Percentiles rank a stretch among this genome's conserved stretches.
phyloP scores from a whole-genome alignment of 129 eudicot genomes.

The Saussurea involucrata region DNA sequence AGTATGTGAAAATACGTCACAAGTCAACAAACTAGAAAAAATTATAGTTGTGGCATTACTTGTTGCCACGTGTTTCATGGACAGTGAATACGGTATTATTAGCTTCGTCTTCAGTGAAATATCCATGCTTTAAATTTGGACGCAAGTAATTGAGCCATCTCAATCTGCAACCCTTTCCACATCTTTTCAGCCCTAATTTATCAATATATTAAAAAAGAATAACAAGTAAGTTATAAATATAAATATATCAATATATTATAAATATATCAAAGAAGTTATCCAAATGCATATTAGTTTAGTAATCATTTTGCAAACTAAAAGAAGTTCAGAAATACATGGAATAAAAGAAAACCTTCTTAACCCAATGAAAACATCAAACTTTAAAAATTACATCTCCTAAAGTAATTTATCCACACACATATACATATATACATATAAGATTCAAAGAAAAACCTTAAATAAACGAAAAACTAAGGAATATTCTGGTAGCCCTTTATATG shows the following conservation, averaged over 20 bases:
- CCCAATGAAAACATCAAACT: background rate
- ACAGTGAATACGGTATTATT: background rate
- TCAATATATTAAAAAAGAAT: background rate
- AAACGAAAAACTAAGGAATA: too few species aligned
- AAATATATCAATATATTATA: background rate
- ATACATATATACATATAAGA: too few species aligned
- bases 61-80: slow-evolving; percentile 10
- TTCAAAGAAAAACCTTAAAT: too few species aligned
- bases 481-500: too few species aligned
- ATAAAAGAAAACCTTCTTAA: background rate
- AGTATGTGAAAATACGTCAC: background rate
- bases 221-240: too few species aligned
- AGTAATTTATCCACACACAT: too few species aligned
- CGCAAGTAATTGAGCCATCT: slow-evolving; percentile 19
- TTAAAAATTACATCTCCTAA: too few species aligned
- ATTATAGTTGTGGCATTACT: slow-evolving; percentile 3
- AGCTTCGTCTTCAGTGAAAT: slow-evolving; percentile 7
- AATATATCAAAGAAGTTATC: background rate
- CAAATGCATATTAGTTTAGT: background rate
- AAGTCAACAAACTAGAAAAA: background rate
- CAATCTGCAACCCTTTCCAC: slow-evolving; percentile 19
- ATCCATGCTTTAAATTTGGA: slow-evolving; percentile 16
- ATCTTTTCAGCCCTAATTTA: slow-evolving; percentile 15
- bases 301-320: background rate
- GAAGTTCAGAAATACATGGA: background rate